Base-by-base conservation (phyloP, 768 basidiomycete species). In the Rhodotorula diobovata region DNA sequence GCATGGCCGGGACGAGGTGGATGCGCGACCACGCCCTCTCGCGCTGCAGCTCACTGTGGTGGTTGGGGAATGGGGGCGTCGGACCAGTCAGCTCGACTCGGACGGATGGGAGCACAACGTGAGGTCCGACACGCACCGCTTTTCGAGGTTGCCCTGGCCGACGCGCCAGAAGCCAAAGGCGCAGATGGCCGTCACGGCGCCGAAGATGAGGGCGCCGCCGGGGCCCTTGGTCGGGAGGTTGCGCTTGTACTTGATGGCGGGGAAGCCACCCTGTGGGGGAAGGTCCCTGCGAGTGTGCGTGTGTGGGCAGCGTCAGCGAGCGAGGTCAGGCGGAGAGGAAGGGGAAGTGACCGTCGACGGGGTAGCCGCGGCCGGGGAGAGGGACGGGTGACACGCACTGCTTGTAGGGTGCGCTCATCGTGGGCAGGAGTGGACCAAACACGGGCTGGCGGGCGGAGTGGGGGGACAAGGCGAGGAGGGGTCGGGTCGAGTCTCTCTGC, bases 21-120 rank as follows among this genome's bases (percentile, higher is more conserved):
- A 99, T 93, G 73, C 95, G 87, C 68, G 93, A 90, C 95, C 95
- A 97, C 46, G 87, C 87, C 82, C 90, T 89, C 83, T 99, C 95
- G 73, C 95, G 86, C 80, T 89, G 84, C 53, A 98, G 84, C 83
- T 99, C 95, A 81, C 95, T 98, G 84, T 77, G n/a, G n/a, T n/a
- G n/a, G n/a, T 77, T 71, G 10, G 28, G n/a, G 32, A 2, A 23
- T 12, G 21, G 12, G 4, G 28, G 51, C 14, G 51, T n/a, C 50
- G 30, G 50, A 4, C n/a, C n/a, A n/a, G 50, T 2, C 21, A 56
- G 63, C 15, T 18, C 14, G 39, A 30, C n/a, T n/a, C n/a, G n/a
- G n/a, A 15, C 8, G 35, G 35, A 28, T 48, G 11, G 46, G 14
- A 14, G 4, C 50, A 8, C 48, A 61, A 6, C 46, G 20, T 11